Evolutionary conservation across 179 eudicot genomes (phyloP).

Genomic region (Patellifolia procumbens): DNA sequence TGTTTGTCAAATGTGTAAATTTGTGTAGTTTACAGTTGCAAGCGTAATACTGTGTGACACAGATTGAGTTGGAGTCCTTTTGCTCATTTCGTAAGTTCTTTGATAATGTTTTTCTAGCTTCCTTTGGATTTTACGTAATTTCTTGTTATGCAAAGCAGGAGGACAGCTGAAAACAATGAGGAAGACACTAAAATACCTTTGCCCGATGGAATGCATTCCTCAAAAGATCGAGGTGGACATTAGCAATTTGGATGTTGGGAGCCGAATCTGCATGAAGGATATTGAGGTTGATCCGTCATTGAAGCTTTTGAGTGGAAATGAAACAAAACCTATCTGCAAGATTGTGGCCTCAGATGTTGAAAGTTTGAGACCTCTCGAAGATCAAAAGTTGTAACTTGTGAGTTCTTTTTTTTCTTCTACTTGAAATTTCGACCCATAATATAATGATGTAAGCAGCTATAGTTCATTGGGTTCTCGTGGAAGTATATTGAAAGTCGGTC

Average conservation of each 20-base stretch:
- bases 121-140: not conserved
- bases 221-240: slow-evolving; percentile 84
- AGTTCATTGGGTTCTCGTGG: not conserved
- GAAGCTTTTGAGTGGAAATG: slow-evolving; percentile 67
- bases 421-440: slow-evolving; percentile 2
- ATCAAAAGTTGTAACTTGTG: slow-evolving; percentile 7
- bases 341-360: slow-evolving; percentile 47
- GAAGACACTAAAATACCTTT: slow-evolving; percentile 56
- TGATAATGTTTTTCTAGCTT: not conserved
- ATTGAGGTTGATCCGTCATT: slow-evolving; percentile 62
- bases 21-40: not conserved
- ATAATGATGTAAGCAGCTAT: slow-evolving; percentile 6
- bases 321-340: slow-evolving; percentile 68
- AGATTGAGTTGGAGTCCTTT: no score
- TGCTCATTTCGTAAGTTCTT: no score
- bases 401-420: not conserved
- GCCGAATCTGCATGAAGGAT: slow-evolving; percentile 54
- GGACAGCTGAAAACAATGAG: slow-evolving; percentile 62
- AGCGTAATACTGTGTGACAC: slow-evolving; percentile 1
- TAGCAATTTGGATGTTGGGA: slow-evolving; percentile 80
- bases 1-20: not conserved
- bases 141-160: slow-evolving; percentile 46
- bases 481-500: not conserved
- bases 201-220: slow-evolving; percentile 84
- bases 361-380: slow-evolving; percentile 18